Evolutionary conservation across 805 yeast genomes (phyloP).

Genomic region (Kodamaea neixiangensis): DNA sequence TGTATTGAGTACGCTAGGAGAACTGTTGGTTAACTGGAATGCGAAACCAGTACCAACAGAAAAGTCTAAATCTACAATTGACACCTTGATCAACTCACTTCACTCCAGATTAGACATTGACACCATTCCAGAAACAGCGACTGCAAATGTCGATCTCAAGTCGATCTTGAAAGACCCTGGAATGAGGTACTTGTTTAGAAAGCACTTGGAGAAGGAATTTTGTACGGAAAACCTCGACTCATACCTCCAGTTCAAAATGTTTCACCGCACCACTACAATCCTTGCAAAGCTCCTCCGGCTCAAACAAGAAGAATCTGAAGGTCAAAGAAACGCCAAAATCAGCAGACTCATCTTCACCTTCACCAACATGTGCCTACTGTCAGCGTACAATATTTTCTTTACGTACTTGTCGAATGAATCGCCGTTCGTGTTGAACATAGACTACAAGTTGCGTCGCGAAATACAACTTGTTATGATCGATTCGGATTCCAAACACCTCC

Average conservation of each 20-base stretch:
- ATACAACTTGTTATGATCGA: conserved; percentile 24
- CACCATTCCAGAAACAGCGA: background rate
- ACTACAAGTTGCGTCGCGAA: conserved; percentile 48
- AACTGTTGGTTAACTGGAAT: conserved; percentile 38
- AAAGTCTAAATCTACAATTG: background rate
- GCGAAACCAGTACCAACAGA: conserved; percentile 2
- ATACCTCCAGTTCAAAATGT: conserved; percentile 57
- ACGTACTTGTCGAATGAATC: conserved; percentile 67
- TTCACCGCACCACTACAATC: conserved; percentile 47
- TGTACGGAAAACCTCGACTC: conserved; percentile 81
- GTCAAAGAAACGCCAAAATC: conserved; percentile 12
- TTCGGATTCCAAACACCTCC: background rate
- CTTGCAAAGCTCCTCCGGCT: conserved; percentile 39
- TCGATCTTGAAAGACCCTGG: conserved; percentile 74
- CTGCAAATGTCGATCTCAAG: conserved; percentile 21
- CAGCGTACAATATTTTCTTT: conserved; percentile 64
- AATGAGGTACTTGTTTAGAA: conserved; percentile 61
- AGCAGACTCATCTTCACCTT: conserved; percentile 21
- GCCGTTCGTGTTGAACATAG: conserved; percentile 70
- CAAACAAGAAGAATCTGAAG: conserved; percentile 24
- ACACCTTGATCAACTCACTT: background rate
- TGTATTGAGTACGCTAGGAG: conserved; percentile 45
- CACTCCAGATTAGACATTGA: background rate
- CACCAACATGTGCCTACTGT: conserved; percentile 57
- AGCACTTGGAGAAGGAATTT: conserved; percentile 61